Percentiles rank a stretch among this genome's conserved stretches.
Conservation (phyloP, 768 basidiomycete species). For the Boletellus ananas region DNA sequence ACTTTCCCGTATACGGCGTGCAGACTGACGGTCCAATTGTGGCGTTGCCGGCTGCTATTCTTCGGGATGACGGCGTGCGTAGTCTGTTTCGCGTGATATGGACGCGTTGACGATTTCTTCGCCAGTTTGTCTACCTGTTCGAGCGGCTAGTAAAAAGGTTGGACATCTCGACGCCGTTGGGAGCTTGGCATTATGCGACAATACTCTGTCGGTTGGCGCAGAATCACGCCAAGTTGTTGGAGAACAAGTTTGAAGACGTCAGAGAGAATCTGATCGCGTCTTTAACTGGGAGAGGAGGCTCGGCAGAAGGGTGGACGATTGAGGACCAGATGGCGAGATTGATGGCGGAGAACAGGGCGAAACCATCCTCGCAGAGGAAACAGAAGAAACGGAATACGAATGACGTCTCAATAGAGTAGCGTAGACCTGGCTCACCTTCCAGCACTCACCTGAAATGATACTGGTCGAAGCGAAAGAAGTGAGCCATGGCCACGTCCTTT, state of each 20-base stretch:
- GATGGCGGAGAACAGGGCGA: background rate
- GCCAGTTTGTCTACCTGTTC: background rate
- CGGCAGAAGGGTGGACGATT: background rate
- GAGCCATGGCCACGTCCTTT: too few species aligned
- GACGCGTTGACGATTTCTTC: too few species aligned
- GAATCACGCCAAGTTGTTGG: background rate
- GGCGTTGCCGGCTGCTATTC: slow-evolving; percentile 1
- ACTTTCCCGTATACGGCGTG: slow-evolving; percentile 3
- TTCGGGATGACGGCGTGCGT: slow-evolving; percentile 1
- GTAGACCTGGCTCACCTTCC: too few species aligned
- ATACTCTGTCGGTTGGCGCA: slow-evolving; percentile 8
- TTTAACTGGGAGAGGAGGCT: background rate
- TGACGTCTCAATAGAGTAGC: too few species aligned
- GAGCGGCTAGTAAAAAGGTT: slow-evolving; percentile 2
- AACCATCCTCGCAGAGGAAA: background rate
- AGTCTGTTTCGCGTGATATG: too few species aligned
- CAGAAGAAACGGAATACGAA: too few species aligned
- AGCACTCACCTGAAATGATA: too few species aligned
- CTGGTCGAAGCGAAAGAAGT: too few species aligned
- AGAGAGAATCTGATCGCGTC: background rate
- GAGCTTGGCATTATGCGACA: slow-evolving; percentile 9
- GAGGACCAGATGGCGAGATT: background rate
- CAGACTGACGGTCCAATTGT: slow-evolving; percentile 5
- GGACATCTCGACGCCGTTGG: slow-evolving; percentile 4
- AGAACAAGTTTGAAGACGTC: background rate